phyloP scores from a whole-genome alignment of 2,329 filamentous ascomycete genomes.

The Penicillium griseofulvum region DNA sequence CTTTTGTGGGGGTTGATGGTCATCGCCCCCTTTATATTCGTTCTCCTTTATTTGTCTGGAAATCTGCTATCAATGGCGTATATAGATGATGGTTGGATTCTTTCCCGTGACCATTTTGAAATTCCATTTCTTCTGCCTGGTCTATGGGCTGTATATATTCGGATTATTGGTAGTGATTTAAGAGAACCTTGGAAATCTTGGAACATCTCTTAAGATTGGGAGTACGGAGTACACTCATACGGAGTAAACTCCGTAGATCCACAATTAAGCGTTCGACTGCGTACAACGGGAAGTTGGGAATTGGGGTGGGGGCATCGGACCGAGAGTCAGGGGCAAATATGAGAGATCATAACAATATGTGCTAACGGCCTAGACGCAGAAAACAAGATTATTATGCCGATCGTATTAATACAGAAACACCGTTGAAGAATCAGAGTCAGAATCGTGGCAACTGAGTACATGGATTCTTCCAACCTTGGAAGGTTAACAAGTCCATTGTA shows the following conservation, averaged over 20 bases:
- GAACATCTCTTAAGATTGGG: no score
- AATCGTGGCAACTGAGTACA: slow-evolving; percentile 15
- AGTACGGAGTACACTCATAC: no score
- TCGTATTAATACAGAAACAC: background rate
- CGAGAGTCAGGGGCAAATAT: background rate
- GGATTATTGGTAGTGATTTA: background rate
- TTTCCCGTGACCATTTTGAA: background rate
- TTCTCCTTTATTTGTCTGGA: background rate
- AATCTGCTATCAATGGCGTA: slow-evolving; percentile 5
- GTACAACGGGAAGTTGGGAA: background rate
- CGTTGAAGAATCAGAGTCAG: background rate
- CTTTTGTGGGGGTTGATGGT: background rate
- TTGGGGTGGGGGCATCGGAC: background rate
- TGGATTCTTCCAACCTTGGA: no score
- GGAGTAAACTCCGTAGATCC: background rate
- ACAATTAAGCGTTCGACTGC: background rate
- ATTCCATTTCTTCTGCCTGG: slow-evolving; percentile 4
- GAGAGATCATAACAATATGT: background rate
- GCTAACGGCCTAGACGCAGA: background rate
- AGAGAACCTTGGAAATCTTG: no score
- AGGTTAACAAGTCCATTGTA: background rate
- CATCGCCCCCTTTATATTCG: slow-evolving; percentile 1
- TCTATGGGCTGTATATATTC: slow-evolving; percentile 8
- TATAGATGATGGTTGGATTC: slow-evolving; percentile 8
- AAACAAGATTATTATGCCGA: slow-evolving; percentile 7